phyloP scores from a whole-genome alignment of 2,329 filamentous ascomycete genomes.

The Neophaeococcomyces aloes region DNA sequence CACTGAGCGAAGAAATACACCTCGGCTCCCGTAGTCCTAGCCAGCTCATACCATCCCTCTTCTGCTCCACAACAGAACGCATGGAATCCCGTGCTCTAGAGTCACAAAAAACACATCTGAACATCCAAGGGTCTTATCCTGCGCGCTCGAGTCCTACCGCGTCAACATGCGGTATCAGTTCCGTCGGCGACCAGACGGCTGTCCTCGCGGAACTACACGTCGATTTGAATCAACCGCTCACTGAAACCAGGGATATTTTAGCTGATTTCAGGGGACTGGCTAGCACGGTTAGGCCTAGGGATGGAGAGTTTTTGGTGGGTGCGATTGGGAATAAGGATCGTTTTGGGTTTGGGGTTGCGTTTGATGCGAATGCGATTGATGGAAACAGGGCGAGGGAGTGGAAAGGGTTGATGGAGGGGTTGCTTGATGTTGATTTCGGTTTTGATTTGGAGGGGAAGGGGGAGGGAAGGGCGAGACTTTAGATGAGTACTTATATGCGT shows the following conservation, averaged over 20 bases:
- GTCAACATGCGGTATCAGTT: conserved; percentile 19
- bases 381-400: conserved; percentile 12
- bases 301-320: conserved; percentile 19
- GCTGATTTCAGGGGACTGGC: conserved; percentile 15
- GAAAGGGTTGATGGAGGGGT: conserved; percentile 15
- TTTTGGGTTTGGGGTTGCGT: conserved; percentile 13
- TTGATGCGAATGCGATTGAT: conserved; percentile 19
- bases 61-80: conserved; percentile 15
- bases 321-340: conserved; percentile 12
- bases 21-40: conserved; percentile 16
- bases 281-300: conserved; percentile 15
- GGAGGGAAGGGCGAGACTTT: conserved; percentile 1
- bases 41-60: conserved; percentile 16
- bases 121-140: conserved; percentile 15
- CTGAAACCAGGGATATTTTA: conserved; percentile 6
- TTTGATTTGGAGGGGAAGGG: too few relatives aligned
- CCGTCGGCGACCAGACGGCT: conserved; percentile 14
- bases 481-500: too few relatives aligned
- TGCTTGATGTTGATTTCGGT: conserved; percentile 10
- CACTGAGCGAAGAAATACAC: conserved; percentile 10
- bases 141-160: conserved; percentile 6
- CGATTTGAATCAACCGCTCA: conserved; percentile 7
- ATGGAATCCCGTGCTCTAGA: conserved; percentile 9
- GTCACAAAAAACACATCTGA: conserved; percentile 10
- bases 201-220: conserved; percentile 14